Conservation (phyloP, 2,329 filamentous ascomycete species). For the Ceratocystis cubensis region DNA sequence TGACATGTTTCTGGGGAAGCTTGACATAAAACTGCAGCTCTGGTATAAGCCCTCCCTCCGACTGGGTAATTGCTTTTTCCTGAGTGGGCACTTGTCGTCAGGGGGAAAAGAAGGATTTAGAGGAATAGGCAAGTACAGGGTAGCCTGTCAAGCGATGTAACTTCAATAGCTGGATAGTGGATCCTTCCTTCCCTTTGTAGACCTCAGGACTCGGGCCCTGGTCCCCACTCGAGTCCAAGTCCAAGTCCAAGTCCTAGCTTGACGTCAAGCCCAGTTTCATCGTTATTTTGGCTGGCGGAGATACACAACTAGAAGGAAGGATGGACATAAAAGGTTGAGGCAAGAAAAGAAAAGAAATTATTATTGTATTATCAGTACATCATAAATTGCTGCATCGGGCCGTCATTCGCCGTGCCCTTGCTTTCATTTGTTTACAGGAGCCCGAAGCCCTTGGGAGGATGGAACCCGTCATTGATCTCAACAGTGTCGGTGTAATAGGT, state of each 20-base stretch:
- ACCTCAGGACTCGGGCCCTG: background rate
- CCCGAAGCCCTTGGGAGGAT: constrained; percentile 29
- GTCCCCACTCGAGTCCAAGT: background rate
- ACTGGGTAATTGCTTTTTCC: too few species aligned
- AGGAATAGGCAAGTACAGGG: background rate
- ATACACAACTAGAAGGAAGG: background rate
- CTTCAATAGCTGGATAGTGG: background rate
- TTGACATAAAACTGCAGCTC: too few species aligned
- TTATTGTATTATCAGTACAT: too few species aligned
- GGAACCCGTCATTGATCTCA: constrained; percentile 33
- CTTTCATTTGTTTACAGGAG: background rate
- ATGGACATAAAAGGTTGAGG: too few species aligned
- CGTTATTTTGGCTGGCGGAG: background rate
- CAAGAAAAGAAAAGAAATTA: too few species aligned
- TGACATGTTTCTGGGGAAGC: too few species aligned
- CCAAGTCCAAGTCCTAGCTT: background rate
- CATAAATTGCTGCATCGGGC: too few species aligned
- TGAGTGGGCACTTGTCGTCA: background rate
- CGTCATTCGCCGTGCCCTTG: background rate
- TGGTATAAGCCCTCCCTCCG: too few species aligned
- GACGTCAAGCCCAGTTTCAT: background rate
- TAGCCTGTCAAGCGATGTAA: background rate
- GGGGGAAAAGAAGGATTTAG: background rate
- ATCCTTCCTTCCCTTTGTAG: background rate
- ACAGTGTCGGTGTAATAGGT: constrained; percentile 34